Evolutionary conservation across 192 early-diverging fungal species (phyloP).

Genomic region (Pilaira anomala): DNA sequence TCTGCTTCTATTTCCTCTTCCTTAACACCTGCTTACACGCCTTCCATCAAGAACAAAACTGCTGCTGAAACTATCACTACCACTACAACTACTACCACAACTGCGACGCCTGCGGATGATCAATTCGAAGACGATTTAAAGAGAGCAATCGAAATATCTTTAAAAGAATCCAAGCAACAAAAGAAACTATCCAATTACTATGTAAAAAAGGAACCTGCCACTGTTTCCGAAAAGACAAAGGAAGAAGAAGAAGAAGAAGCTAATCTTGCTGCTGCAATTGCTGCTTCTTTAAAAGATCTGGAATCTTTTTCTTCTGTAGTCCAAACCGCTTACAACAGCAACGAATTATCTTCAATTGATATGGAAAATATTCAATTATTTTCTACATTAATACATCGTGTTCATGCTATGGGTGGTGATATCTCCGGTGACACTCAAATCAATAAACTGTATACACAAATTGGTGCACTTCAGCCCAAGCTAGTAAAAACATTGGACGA

Average conservation of each 20-base stretch:
- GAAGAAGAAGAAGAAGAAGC: constrained; percentile 61
- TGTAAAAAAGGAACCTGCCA: constrained; percentile 3
- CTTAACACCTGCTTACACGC: neutral
- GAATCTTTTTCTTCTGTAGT: constrained; percentile 24
- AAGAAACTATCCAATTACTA: neutral
- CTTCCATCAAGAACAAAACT: neutral
- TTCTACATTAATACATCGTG: constrained; percentile 75
- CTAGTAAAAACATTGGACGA: constrained; percentile 70
- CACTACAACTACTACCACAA: neutral
- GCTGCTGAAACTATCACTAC: constrained; percentile 18
- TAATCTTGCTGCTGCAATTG: constrained; percentile 72
- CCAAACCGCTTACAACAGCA: constrained; percentile 21
- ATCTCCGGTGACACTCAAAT: constrained; percentile 76
- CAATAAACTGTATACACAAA: constrained; percentile 78
- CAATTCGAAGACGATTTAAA: constrained; percentile 88
- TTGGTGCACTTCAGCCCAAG: constrained; percentile 82
- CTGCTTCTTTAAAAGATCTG: constrained; percentile 68
- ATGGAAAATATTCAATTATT: constrained; percentile 90
- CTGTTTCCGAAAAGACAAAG: neutral
- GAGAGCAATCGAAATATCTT: constrained; percentile 86
- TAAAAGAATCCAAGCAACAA: constrained; percentile 65
- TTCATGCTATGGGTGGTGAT: constrained; percentile 70
- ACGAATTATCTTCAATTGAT: constrained; percentile 73
- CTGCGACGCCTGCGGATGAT: constrained; percentile 19
- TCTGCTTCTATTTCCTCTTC: constrained; percentile 5